Percentiles rank a stretch among this genome's conserved stretches.
Evolutionary conservation across 1,284 basidiomycete species (phyloP).

Genomic region (Tilletia setariae): DNA sequence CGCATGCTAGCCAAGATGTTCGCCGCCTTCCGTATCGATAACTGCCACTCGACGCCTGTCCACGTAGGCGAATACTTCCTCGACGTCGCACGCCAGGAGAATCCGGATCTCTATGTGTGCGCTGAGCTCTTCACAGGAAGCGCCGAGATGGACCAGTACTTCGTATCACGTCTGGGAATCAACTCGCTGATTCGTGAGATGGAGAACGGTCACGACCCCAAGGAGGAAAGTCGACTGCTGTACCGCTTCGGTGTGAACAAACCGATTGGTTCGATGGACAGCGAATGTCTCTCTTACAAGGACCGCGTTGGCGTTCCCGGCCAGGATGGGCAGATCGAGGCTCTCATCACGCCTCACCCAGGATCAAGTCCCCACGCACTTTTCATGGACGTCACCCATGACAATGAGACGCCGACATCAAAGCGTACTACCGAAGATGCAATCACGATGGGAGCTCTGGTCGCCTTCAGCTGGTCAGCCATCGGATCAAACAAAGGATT

Average conservation of each 20-base stretch:
- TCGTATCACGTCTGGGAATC: slow-evolving; percentile 47
- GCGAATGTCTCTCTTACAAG: slow-evolving; percentile 31
- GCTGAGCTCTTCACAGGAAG: slow-evolving; percentile 96
- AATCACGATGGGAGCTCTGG: slow-evolving; percentile 48
- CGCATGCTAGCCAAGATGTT: slow-evolving; percentile 73
- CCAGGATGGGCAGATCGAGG: slow-evolving; percentile 20
- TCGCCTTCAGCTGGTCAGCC: slow-evolving; percentile 48
- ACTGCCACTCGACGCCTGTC: slow-evolving; percentile 94
- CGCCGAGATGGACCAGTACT: slow-evolving; percentile 68
- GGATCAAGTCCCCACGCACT: slow-evolving; percentile 47
- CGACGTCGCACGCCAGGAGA: slow-evolving; percentile 80
- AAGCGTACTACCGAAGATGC: slow-evolving; percentile 48
- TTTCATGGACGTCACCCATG: slow-evolving; percentile 50
- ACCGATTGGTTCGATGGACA: slow-evolving; percentile 48
- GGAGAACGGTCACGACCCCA: slow-evolving; percentile 47
- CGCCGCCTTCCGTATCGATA: slow-evolving; percentile 94
- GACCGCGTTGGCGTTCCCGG: slow-evolving; percentile 25
- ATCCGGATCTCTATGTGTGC: slow-evolving; percentile 89
- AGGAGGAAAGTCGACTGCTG: slow-evolving; percentile 45
- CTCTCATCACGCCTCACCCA: slow-evolving; percentile 34
- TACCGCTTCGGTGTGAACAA: slow-evolving; percentile 50
- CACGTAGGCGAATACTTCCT: slow-evolving; percentile 88
- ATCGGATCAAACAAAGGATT: slow-evolving; percentile 48
- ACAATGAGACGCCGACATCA: slow-evolving; percentile 47
- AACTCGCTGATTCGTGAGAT: slow-evolving; percentile 49